Base-by-base conservation (phyloP, 805 yeast genomes). In the Komagataella populi region DNA sequence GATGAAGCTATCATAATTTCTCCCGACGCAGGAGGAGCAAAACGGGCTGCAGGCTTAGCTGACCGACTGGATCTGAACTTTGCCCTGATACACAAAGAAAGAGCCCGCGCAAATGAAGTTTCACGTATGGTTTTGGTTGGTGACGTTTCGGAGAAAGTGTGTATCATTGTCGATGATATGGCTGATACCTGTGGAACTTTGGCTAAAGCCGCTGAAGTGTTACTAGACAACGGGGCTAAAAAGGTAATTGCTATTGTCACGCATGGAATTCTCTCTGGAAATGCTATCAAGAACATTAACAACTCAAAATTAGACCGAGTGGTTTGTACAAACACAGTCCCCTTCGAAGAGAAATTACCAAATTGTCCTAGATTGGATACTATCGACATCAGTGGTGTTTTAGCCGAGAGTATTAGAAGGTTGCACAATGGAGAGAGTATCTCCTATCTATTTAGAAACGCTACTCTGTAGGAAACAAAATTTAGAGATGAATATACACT, bases 1-100 rank as follows among this genome's bases (percentile, higher is more conserved):
- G 67, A 77, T 46, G 76, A 84, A 48, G 78, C 87, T n/a, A 84
- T 85, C 51, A 79, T 86, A 51, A 80, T 86, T 16, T 86, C 93
- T 1, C 95, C 95, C 5, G 95, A 86, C 69, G 95, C 93, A 6
- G 95, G 95, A 64, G 95, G 95, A 55, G 93, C 93, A 53, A 86
- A 86, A 63, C 76, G 95, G 69, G 93, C 87, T n/a, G 93, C 93
- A 7, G 82, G 84, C 7, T 70, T 86, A 56, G 93, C 93, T 50
- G 93, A 85, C 64, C 75, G 83, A 54, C 68, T 86, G 56, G 93
- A 86, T 65, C 70, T 84, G 63, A 84, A 84, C 62, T 86, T 86
- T 68, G 93, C 93, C 20, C 76, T 86, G 66, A 85, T 86, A 58
- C 93, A 86, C 66, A 86, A 86, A 65, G 95, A 86, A 67, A 74